Conservation (phyloP, 768 basidiomycete genomes). For the Mrakia frigida region DNA sequence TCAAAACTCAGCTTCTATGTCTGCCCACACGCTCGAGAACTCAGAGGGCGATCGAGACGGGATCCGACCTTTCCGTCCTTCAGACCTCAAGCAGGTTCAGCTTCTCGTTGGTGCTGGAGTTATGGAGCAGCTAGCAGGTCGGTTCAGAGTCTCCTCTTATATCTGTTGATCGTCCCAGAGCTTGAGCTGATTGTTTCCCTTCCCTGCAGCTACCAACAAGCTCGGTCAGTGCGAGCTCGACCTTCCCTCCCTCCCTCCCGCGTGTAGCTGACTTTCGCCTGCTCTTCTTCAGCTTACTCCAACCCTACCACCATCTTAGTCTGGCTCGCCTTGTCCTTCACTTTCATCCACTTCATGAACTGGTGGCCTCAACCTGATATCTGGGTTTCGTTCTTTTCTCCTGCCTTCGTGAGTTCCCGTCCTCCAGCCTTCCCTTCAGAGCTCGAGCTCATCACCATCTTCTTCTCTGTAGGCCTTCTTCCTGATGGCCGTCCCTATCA, state of each 20-base stretch:
- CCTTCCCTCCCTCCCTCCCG: background rate
- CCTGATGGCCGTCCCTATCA: slow-evolving; percentile 17
- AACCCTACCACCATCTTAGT: slow-evolving; percentile 2
- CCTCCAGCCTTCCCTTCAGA: background rate
- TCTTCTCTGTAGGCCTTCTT: slow-evolving; percentile 13
- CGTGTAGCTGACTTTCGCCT: background rate
- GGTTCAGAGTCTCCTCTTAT: background rate
- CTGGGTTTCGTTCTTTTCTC: background rate
- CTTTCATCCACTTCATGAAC: slow-evolving; percentile 2
- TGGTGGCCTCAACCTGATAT: background rate
- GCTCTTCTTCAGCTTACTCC: slow-evolving; percentile 5
- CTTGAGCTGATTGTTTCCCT: background rate
- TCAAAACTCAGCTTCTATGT: background rate
- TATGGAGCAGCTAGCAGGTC: slow-evolving; percentile 28
- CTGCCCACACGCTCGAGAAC: slow-evolving; percentile 1
- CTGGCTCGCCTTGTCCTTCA: background rate
- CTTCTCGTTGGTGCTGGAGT: slow-evolving; percentile 16
- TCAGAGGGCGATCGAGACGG: slow-evolving; percentile 11
- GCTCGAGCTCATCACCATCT: background rate
- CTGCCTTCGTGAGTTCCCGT: slow-evolving; percentile 10
- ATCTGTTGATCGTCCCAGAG: too few relatives aligned
- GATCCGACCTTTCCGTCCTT: slow-evolving; percentile 16
- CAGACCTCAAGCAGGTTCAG: slow-evolving; percentile 21
- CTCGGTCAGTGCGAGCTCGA: slow-evolving; percentile 4
- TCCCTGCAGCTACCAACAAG: slow-evolving; percentile 6